Evolutionary conservation across 805 yeast species (phyloP).

Genomic region (Isabelozyma pseudorhagii): DNA sequence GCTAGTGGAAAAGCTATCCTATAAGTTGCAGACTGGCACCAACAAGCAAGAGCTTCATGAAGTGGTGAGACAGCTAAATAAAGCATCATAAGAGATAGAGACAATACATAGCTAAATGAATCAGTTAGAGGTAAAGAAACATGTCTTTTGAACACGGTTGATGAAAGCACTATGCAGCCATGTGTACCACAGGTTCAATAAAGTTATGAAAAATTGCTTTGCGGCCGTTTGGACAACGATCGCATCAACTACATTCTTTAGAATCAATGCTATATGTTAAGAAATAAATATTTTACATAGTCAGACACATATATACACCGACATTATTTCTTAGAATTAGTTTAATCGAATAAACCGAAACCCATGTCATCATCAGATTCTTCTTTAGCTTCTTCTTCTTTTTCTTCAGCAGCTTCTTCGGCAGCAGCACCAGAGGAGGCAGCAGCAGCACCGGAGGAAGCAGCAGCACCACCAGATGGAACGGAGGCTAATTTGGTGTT

Average conservation of each 20-base stretch:
- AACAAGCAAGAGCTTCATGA: background rate
- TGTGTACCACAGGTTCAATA: too few species aligned
- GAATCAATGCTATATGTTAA: background rate
- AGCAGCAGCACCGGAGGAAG: conserved; percentile 68
- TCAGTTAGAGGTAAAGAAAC: too few species aligned
- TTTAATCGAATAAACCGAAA: conserved; percentile 97
- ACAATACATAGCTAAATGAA: too few species aligned
- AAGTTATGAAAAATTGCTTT: too few species aligned
- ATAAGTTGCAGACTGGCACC: conserved; percentile 3
- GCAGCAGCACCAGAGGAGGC: conserved; percentile 69
- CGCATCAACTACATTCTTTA: background rate
- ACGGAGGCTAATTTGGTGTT: conserved; percentile 94
- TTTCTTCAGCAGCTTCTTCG: conserved; percentile 70
- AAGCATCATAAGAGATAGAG: background rate
- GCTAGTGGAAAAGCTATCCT: conserved; percentile 21
- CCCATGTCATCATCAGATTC: conserved; percentile 80
- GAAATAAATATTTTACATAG: background rate
- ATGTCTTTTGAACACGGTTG: too few species aligned
- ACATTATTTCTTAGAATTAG: conserved; percentile 1
- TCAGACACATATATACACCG: background rate
- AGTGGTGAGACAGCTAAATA: background rate
- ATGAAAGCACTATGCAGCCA: too few species aligned
- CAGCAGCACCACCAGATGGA: conserved; percentile 97
- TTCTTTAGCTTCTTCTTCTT: conserved; percentile 61
- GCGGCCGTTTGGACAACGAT: too few species aligned